These are phyloP conservation scores for Pouteria glomerata DNA, from an alignment of 148 eudicot species.

Conservation along the genomic window DNA sequence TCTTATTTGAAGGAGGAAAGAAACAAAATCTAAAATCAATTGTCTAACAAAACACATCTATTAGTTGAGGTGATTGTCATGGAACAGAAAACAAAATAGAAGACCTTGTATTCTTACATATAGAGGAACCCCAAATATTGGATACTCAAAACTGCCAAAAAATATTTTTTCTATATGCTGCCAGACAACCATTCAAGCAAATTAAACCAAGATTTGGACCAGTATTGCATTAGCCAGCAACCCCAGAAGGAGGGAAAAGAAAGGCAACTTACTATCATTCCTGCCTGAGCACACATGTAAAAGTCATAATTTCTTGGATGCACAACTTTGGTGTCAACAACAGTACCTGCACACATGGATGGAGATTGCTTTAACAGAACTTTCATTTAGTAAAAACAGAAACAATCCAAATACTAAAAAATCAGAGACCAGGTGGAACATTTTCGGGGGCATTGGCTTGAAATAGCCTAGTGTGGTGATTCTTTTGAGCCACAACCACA, in stretches of 20 bases:
- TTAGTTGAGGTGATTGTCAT: not conserved
- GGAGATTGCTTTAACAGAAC: not conserved
- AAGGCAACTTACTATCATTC: slow-evolving; percentile 58
- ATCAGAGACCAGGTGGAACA: slow-evolving; percentile 78
- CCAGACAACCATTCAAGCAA: not conserved
- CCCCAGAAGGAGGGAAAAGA: slow-evolving; percentile 3
- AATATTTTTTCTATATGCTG: not conserved
- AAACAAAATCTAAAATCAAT: not conserved
- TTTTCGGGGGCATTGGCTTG: slow-evolving; percentile 60
- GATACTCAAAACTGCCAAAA: not conserved
- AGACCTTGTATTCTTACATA: not conserved
- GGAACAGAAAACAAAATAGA: not conserved
- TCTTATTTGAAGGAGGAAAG: not conserved
- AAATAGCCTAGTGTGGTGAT: slow-evolving; percentile 75
- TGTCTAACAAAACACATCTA: not conserved
- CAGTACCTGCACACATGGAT: slow-evolving; percentile 51
- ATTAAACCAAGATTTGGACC: slow-evolving; percentile 7
- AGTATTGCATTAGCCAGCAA: slow-evolving; percentile 2
- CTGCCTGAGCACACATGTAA: slow-evolving; percentile 91
- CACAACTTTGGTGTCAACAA: slow-evolving; percentile 83
- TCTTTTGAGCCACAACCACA: slow-evolving; percentile 89
- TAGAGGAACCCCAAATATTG: not conserved
- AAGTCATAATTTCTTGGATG: slow-evolving; percentile 90
- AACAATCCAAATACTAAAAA: slow-evolving; percentile 5
- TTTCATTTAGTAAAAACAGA: not conserved